Evolutionary conservation across 2,329 filamentous ascomycete species (phyloP).

Genomic region (Cladosporium sp.): DNA sequence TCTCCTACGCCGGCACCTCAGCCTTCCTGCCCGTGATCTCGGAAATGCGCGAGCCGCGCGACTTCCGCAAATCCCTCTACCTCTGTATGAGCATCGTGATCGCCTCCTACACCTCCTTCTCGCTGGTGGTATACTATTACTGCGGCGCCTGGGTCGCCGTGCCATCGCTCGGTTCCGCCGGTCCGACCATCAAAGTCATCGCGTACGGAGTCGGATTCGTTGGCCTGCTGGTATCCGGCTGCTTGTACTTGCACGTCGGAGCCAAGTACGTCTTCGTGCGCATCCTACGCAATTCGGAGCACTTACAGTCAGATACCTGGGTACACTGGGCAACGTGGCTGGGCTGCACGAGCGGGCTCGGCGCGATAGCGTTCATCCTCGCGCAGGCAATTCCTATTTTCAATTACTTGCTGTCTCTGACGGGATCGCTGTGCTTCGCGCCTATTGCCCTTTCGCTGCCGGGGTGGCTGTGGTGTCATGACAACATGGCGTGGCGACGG

Average conservation of each 20-base stretch:
- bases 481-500: conserved; percentile 45
- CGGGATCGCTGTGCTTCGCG: conserved; percentile 54
- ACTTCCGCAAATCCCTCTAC: conserved; percentile 62
- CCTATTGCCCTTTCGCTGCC: conserved; percentile 52
- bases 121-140: conserved; percentile 61
- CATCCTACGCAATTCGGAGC: conserved; percentile 51
- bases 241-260: conserved; percentile 51
- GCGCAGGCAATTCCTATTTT: conserved; percentile 58
- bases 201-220: conserved; percentile 60
- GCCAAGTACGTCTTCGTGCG: conserved; percentile 60
- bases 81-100: conserved; percentile 60
- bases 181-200: conserved; percentile 60
- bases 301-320: conserved; percentile 54
- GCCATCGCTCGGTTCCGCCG: conserved; percentile 62
- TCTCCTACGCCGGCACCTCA: conserved; percentile 59
- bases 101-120: conserved; percentile 59
- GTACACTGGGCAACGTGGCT: conserved; percentile 57
- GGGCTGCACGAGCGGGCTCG: conserved; percentile 45
- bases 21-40: conserved; percentile 66
- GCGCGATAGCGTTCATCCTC: conserved; percentile 50
- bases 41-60: conserved; percentile 61
- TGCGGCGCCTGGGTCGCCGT: conserved; percentile 64
- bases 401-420: conserved; percentile 52
- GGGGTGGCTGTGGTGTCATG: conserved; percentile 54
- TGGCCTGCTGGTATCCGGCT: conserved; percentile 54